Evolutionary conservation across 176 grass and related monocot species (phyloP).

Genomic region (bread wheat (Triticum aestivum)): DNA sequence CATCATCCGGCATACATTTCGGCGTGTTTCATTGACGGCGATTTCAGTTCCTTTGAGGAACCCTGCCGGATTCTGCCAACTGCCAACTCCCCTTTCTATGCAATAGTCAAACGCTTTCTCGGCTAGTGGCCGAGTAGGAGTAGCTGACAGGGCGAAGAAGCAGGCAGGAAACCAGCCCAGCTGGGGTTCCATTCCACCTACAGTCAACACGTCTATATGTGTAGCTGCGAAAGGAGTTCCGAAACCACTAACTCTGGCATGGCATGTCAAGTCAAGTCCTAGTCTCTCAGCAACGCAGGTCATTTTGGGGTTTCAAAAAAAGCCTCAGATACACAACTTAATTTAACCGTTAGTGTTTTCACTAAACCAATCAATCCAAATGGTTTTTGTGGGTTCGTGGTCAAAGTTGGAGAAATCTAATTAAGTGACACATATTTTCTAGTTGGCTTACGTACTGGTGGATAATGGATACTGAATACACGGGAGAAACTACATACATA

Average conservation of each 20-base stretch:
- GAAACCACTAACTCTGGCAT: not conserved
- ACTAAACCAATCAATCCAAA: not conserved
- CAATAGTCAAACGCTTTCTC: not conserved
- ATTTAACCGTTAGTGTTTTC: too few species aligned
- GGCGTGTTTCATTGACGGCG: not conserved
- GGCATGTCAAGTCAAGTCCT: not conserved
- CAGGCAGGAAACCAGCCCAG: conserved; percentile 7
- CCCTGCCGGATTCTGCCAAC: conserved; percentile 31
- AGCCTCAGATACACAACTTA: not conserved
- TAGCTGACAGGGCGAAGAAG: not conserved
- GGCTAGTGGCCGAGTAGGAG: not conserved
- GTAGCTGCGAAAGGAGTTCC: not conserved
- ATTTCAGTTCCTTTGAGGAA: conserved; percentile 12
- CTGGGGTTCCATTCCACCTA: not conserved
- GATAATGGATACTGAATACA: too few species aligned
- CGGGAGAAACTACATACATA: too few species aligned
- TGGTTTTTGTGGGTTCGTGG: not conserved
- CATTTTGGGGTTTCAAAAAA: not conserved
- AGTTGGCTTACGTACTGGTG: too few species aligned
- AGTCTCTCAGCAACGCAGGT: not conserved
- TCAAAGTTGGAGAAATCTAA: too few species aligned
- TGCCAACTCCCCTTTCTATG: not conserved
- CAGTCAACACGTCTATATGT: conserved; percentile 1
- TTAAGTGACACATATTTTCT: too few species aligned
- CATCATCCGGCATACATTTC: not conserved